Conservation (phyloP, 78 protist species). For the Cavenderia fasciculata region DNA sequence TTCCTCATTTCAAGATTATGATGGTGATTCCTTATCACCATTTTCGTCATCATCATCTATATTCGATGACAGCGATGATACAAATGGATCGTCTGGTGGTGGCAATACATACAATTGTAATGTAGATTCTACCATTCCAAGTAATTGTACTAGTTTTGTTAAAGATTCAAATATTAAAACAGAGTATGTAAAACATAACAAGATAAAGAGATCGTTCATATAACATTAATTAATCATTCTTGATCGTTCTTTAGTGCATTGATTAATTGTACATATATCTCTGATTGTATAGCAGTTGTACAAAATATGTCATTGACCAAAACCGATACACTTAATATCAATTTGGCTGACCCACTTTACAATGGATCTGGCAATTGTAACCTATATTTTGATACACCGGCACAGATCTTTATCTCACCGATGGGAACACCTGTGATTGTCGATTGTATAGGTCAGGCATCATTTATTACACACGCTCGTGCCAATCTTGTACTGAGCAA, state of each 20-base stretch:
- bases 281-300: conserved; percentile 1
- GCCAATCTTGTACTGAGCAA: neutral
- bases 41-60: too few species aligned
- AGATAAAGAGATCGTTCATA: too few species aligned
- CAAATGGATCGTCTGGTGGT: too few species aligned
- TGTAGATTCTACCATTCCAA: neutral
- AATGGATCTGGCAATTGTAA: neutral
- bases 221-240: too few species aligned
- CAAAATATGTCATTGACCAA: neutral
- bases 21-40: too few species aligned
- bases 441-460: conserved; percentile 1
- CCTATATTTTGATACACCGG: neutral
- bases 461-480: neutral
- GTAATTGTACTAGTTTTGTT: too few species aligned
- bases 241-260: too few species aligned
- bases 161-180: too few species aligned
- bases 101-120: conserved; percentile 7
- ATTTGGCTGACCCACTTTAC: neutral
- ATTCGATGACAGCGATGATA: too few species aligned
- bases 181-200: too few species aligned
- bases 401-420: neutral
- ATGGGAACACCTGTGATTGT: neutral
- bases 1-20: too few species aligned
- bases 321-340: neutral
- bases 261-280: neutral